Evolutionary conservation across 495 filamentous ascomycete species (phyloP).

Genomic region (Pyronema omphalodes): DNA sequence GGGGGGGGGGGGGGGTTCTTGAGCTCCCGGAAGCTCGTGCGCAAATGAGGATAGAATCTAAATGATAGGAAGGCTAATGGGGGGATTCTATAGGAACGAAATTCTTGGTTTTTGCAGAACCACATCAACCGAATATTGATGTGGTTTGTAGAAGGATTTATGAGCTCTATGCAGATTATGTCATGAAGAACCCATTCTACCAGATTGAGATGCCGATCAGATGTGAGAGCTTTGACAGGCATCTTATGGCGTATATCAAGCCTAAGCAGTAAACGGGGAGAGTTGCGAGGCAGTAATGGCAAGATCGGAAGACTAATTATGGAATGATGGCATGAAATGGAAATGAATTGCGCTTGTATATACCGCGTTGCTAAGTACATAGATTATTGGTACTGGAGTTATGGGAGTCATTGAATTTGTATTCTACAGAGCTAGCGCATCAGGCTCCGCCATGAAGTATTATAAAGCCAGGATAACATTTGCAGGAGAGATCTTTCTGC

Average conservation of each 20-base stretch:
- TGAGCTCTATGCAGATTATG: conserved; percentile 88
- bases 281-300: too few relatives aligned
- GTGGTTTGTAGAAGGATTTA: conserved; percentile 64
- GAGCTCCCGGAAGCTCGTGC: conserved; percentile 1
- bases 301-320: too few relatives aligned
- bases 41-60: neutral
- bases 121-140: conserved; percentile 73
- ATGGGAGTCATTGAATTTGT: too few relatives aligned
- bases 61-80: conserved; percentile 1
- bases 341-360: too few relatives aligned
- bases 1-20: neutral
- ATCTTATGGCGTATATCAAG: conserved; percentile 53
- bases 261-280: conserved; percentile 22
- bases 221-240: conserved; percentile 84
- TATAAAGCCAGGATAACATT: too few relatives aligned
- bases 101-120: conserved; percentile 89
- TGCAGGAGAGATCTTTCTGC: too few relatives aligned
- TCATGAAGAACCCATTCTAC: conserved; percentile 99
- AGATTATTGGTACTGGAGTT: too few relatives aligned
- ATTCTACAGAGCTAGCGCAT: too few relatives aligned
- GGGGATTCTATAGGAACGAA: conserved; percentile 46
- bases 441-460: too few relatives aligned
- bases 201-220: conserved; percentile 92
- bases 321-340: too few relatives aligned
- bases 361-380: too few relatives aligned